These are phyloP conservation scores for Collybia mongolica DNA, from an alignment of 768 basidiomycete species.

Conservation along the genomic window DNA sequence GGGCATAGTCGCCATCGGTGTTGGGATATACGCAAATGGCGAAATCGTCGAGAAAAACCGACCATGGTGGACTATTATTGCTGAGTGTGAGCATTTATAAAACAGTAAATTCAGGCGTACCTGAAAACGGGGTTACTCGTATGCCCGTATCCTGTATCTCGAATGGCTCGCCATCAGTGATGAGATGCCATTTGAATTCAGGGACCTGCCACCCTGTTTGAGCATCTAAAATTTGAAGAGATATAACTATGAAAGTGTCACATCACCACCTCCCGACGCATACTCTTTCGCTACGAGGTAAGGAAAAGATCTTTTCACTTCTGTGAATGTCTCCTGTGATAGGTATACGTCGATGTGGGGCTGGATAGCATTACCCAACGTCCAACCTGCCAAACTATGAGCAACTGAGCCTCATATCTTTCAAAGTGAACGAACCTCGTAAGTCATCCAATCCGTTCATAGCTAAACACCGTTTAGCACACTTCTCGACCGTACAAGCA, in stretches of 20 bases:
- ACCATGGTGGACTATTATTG: conserved; percentile 66
- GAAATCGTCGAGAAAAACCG: conserved; percentile 51
- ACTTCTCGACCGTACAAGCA: not conserved
- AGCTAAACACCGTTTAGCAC: conserved; percentile 36
- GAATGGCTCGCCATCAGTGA: conserved; percentile 67
- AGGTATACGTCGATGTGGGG: conserved; percentile 73
- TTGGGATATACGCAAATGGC: conserved; percentile 36
- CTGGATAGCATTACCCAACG: conserved; percentile 62
- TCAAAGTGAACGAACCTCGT: conserved; percentile 50
- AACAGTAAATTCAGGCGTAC: conserved; percentile 30
- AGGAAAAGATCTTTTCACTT: conserved; percentile 73
- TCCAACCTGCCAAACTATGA: conserved; percentile 58
- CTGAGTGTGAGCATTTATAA: conserved; percentile 6
- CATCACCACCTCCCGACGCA: conserved; percentile 81
- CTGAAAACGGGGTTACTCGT: conserved; percentile 62
- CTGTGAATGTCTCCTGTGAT: conserved; percentile 60
- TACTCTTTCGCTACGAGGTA: conserved; percentile 77
- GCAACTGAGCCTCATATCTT: conserved; percentile 2
- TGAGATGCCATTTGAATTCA: conserved; percentile 80
- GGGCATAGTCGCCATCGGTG: conserved; percentile 35
- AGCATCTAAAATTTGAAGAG: not conserved
- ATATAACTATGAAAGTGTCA: conserved; percentile 25
- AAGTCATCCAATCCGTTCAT: conserved; percentile 92
- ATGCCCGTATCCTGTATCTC: conserved; percentile 66
- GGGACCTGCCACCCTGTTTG: conserved; percentile 59